These are phyloP conservation scores for Claviceps arundinis DNA, from an alignment of 2,329 filamentous ascomycete genomes.

Conservation along the genomic window DNA sequence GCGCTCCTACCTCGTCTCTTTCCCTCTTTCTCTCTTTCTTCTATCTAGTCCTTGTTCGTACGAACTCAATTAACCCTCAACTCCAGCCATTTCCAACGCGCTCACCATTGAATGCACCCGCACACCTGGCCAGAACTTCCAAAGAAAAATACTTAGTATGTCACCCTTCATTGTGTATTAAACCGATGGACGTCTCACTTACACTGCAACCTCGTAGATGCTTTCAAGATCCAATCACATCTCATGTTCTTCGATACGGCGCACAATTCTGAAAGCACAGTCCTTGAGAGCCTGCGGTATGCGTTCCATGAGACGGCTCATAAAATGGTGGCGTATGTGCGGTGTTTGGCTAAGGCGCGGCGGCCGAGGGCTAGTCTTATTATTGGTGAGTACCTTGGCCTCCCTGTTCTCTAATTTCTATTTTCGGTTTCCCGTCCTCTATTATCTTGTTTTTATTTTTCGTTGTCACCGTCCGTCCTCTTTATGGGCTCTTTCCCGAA, in stretches of 20 bases:
- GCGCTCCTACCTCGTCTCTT: neutral
- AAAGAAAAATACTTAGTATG: constrained; percentile 62
- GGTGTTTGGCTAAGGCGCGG: constrained; percentile 41
- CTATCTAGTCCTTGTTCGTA: neutral
- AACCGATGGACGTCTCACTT: neutral
- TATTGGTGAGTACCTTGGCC: constrained; percentile 35
- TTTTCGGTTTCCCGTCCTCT: neutral
- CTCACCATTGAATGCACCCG: constrained; percentile 68
- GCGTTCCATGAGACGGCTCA: constrained; percentile 65
- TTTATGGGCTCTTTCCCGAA: neutral
- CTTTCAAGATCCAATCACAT: constrained; percentile 77
- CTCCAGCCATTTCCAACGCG: constrained; percentile 43
- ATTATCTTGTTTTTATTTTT: neutral
- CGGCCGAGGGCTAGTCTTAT: constrained; percentile 48
- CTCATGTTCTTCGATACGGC: constrained; percentile 70
- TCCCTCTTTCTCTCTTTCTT: neutral
- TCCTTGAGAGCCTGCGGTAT: constrained; percentile 61
- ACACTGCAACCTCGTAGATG: constrained; percentile 22
- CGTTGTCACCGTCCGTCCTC: neutral
- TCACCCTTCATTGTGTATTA: constrained; percentile 1
- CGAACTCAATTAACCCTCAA: neutral
- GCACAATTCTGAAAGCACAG: constrained; percentile 58
- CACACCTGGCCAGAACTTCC: constrained; percentile 62
- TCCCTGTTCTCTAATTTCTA: neutral
- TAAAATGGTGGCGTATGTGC: constrained; percentile 54